These are phyloP conservation scores for Zymoseptoria brevis DNA, from an alignment of 2,329 filamentous ascomycete species.

Conservation along the genomic window DNA sequence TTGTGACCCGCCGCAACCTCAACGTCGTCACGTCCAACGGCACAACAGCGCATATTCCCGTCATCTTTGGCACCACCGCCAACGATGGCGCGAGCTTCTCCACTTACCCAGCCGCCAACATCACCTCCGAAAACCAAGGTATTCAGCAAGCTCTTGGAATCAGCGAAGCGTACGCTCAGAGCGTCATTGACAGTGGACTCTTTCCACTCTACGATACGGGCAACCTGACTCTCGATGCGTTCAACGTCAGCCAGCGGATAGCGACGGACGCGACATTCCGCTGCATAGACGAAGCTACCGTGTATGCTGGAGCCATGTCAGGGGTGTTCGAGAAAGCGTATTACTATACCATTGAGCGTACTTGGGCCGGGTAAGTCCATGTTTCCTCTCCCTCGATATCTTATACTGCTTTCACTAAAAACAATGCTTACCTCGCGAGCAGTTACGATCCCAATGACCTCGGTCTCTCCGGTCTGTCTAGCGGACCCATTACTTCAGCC, in stretches of 20 bases:
- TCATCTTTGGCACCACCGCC: slow-evolving; percentile 49
- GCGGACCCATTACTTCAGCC: slow-evolving; percentile 30
- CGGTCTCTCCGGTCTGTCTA: slow-evolving; percentile 34
- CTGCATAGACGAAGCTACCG: slow-evolving; percentile 53
- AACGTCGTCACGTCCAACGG: slow-evolving; percentile 37
- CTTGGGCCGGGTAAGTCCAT: slow-evolving; percentile 34
- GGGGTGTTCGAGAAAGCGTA: slow-evolving; percentile 44
- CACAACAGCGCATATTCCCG: slow-evolving; percentile 42
- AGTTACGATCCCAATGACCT: slow-evolving; percentile 48
- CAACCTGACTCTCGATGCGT: slow-evolving; percentile 48
- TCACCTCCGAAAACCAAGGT: slow-evolving; percentile 36
- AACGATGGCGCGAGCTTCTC: slow-evolving; percentile 52
- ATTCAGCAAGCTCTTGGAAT: slow-evolving; percentile 42
- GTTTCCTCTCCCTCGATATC: background rate
- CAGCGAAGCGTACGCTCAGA: slow-evolving; percentile 31
- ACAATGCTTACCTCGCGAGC: background rate
- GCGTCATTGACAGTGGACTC: slow-evolving; percentile 39
- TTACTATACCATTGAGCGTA: slow-evolving; percentile 55
- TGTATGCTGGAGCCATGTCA: slow-evolving; percentile 41
- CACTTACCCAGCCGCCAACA: slow-evolving; percentile 39
- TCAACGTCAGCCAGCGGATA: slow-evolving; percentile 48
- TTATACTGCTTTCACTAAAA: background rate
- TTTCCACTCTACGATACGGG: slow-evolving; percentile 44
- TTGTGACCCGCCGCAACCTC: slow-evolving; percentile 45
- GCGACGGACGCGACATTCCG: slow-evolving; percentile 54